Conservation (phyloP, 2,329 filamentous ascomycete species). For the Xylaria hypoxylon region DNA sequence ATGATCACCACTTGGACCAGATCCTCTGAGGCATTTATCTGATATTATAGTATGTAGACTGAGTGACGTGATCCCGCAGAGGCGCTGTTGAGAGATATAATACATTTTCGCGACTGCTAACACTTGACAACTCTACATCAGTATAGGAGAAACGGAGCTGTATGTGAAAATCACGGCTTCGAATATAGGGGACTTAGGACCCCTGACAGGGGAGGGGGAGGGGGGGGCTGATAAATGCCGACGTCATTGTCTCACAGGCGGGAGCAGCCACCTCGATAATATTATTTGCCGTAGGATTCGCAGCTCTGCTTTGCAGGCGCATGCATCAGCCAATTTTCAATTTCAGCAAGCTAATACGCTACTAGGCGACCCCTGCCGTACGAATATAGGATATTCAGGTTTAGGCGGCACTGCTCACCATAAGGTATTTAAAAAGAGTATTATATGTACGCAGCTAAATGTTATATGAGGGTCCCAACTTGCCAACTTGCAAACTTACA, state of each 20-base stretch:
- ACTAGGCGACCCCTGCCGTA: background rate
- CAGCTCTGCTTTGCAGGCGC: background rate
- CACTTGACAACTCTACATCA: background rate
- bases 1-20: background rate
- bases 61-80: background rate
- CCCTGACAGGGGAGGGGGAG: background rate
- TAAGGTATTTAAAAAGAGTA: too few relatives aligned
- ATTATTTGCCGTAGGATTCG: background rate
- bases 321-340: conserved; percentile 1
- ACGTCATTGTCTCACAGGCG: conserved; percentile 6
- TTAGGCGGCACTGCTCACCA: too few relatives aligned
- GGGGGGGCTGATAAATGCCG: background rate
- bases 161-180: background rate
- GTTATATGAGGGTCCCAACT: background rate
- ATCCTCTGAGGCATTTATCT: background rate
- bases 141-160: background rate
- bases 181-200: background rate
- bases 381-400: background rate
- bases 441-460: background rate
- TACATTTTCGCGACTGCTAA: background rate
- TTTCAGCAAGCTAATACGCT: background rate
- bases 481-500: background rate
- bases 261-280: too few relatives aligned
- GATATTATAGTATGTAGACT: background rate
- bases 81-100: background rate